Evolutionary conservation across 371 early-diverging fungal genomes (phyloP).

Genomic region (Parasitella parasitica): DNA sequence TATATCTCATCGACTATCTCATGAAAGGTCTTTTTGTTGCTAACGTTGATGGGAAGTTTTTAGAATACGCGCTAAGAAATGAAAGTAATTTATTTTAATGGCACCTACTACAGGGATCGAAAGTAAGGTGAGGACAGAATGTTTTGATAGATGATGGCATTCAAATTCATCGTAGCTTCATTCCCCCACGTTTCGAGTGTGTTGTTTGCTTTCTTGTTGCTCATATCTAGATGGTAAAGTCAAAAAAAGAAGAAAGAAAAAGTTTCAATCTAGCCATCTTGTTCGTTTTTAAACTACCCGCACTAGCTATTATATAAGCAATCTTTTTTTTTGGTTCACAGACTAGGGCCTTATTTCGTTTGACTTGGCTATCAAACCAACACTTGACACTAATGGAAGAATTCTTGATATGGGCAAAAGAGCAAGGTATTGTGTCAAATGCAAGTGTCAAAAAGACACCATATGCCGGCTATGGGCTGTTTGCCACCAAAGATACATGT

Average conservation of each 20-base stretch:
- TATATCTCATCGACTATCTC: conserved; percentile 85
- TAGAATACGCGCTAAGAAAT: background rate
- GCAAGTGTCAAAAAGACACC: background rate
- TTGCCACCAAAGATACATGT: conserved; percentile 7
- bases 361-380: background rate
- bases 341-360: background rate
- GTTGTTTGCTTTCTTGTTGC: conserved; percentile 52
- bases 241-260: background rate
- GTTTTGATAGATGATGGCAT: conserved; percentile 73
- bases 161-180: conserved; percentile 83
- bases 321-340: too few relatives aligned
- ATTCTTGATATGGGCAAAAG: conserved; percentile 1
- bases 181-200: conserved; percentile 76
- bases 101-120: conserved; percentile 63
- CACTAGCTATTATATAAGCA: too few relatives aligned
- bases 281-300: too few relatives aligned
- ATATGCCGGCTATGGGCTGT: conserved; percentile 36
- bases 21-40: conserved; percentile 77
- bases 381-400: background rate
- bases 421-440: background rate
- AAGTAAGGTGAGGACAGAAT: conserved; percentile 73
- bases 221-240: conserved; percentile 4
- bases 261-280: background rate
- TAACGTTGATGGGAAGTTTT: conserved; percentile 7
- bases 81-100: too few relatives aligned